Base-by-base conservation (phyloP, 176 grass and related monocot genomes). In the Carex littledalei region DNA sequence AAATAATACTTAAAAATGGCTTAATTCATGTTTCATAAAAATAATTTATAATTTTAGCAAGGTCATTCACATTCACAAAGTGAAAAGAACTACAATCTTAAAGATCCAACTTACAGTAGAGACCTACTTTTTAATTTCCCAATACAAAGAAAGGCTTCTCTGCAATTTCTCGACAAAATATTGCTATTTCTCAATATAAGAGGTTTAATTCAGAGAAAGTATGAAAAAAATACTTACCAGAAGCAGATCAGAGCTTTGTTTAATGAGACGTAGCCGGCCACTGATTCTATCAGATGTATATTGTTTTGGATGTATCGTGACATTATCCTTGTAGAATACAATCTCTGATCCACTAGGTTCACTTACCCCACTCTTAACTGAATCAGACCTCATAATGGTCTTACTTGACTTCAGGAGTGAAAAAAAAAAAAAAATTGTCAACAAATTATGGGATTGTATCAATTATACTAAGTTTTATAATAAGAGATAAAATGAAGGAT, bases 281-380 rank as follows among this genome's bases (percentile, higher is more conserved):
- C 88, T 94, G 81, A 99, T 99, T 84, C 96, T 81, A 22, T 88
- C 87, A 2, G 91, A 85, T 79, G 89, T 94, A 59, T 95, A 92
- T 84, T 95, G 96, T 6, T 89, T 88, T 0, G 91, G 93, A 69
- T 94, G 96, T 81, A 99, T 99, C 3, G 96, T 93, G 70, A 99
- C 96, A 47, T 92, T 91, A 75, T 95, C 90, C 90, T 95, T 94
- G 88, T 85, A 87, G 57, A 92, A 99, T 8, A 99, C 49, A 20
- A 99, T 87, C 12, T 99, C 91, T 59, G 91, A 81, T 67, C 87
- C 89, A 41, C 84, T 85, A 53, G 67, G 54, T 83, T 94, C 91
- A 45, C 73, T 85, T 5, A 60, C 68, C 39, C 58, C 81, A 45
- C 86, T 84, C 60, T 87, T 91, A 47, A 8, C 90, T 70, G 79